phyloP scores from a whole-genome alignment of 371 early-diverging fungal genomes.

The Mortierella sp. region DNA sequence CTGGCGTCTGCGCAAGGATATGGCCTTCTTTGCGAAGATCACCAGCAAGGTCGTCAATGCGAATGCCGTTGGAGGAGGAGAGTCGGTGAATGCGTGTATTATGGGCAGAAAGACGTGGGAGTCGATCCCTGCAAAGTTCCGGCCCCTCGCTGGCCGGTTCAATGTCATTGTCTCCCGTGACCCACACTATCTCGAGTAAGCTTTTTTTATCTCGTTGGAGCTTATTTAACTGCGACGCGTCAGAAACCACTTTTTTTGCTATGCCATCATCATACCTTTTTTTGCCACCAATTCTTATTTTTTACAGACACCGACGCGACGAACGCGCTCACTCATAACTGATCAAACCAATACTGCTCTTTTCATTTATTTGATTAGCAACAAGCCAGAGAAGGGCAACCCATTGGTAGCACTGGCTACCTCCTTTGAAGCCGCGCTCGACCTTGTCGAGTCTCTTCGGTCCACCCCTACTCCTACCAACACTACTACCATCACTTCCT shows the following conservation, averaged over 20 bases:
- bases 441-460: slow-evolving; percentile 32
- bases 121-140: slow-evolving; percentile 81
- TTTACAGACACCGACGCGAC: background rate
- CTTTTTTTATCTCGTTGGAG: background rate
- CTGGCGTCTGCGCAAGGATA: slow-evolving; percentile 89
- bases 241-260: background rate
- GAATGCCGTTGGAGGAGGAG: background rate
- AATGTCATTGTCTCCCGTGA: slow-evolving; percentile 89
- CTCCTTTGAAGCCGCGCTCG: slow-evolving; percentile 68
- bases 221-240: background rate
- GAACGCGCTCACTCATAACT: background rate
- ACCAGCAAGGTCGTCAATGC: slow-evolving; percentile 64
- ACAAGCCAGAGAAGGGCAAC: slow-evolving; percentile 33
- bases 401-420: slow-evolving; percentile 57
- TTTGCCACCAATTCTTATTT: slow-evolving; percentile 13
- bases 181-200: slow-evolving; percentile 64
- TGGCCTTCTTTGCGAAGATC: slow-evolving; percentile 84
- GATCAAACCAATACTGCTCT: too few relatives aligned
- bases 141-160: slow-evolving; percentile 81
- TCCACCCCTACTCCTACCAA: background rate
- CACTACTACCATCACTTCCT: background rate
- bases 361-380: slow-evolving; percentile 7
- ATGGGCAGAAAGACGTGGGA: slow-evolving; percentile 95
- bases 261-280: background rate
- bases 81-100: slow-evolving; percentile 82